Evolutionary conservation across 192 early-diverging fungal species (phyloP).

Genomic region (Mortierella alpina): DNA sequence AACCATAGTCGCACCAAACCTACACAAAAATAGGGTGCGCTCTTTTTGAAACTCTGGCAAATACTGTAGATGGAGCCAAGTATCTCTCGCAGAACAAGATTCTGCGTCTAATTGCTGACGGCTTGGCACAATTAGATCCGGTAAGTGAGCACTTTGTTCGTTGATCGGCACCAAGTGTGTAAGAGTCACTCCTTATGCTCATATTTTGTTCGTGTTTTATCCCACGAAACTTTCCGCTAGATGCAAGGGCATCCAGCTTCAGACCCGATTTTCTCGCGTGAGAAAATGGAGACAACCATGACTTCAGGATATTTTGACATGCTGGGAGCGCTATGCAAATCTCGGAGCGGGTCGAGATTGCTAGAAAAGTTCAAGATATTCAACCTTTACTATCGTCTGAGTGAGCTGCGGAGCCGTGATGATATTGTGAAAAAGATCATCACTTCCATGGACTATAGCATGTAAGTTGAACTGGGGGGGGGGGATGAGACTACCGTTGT

Average conservation of each 20-base stretch:
- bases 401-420: constrained; percentile 80
- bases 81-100: constrained; percentile 78
- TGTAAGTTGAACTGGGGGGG: constrained; percentile 44
- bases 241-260: constrained; percentile 56
- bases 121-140: constrained; percentile 81
- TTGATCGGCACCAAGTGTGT: background rate
- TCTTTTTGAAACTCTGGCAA: constrained; percentile 72
- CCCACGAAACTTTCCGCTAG: constrained; percentile 13
- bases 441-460: constrained; percentile 76
- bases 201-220: background rate
- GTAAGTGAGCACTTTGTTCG: constrained; percentile 44
- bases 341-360: constrained; percentile 75
- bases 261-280: constrained; percentile 79
- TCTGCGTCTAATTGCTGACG: constrained; percentile 76
- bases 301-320: constrained; percentile 85
- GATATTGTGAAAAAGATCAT: constrained; percentile 83
- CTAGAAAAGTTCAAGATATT: constrained; percentile 84
- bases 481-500: background rate
- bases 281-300: constrained; percentile 76
- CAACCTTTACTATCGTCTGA: constrained; percentile 80
- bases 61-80: constrained; percentile 71
- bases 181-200: background rate
- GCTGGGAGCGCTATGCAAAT: constrained; percentile 71
- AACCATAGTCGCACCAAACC: constrained; percentile 19
- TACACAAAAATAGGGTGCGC: constrained; percentile 77